Base-by-base conservation (phyloP, 352 stramenopile species). In the Pythium dissotocum region DNA sequence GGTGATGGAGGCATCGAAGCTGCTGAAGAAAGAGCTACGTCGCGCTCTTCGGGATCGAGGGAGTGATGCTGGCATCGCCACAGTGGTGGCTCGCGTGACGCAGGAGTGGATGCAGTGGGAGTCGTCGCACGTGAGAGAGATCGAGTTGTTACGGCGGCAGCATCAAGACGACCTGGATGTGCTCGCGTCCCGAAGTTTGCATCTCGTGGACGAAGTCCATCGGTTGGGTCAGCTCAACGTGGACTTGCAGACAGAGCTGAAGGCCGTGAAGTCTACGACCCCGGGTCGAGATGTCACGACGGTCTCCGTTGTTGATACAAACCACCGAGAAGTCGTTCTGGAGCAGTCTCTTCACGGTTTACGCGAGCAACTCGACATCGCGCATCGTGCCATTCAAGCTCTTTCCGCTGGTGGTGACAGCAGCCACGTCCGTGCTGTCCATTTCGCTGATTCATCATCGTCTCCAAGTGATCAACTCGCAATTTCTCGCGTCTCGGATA, bases 71-170 rank as follows among this genome's bases (percentile, higher is more conserved):
- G 21, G 60, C 16, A 18, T 18, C 12, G 12, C 44, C n/a, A 10
- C 28, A 6, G 7, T 72, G 0, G 21, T 68, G 18, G 54, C 53
- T 10, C 44, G 21, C 0, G 46, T 72, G 10, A 38, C 30, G 4
- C 35, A 1, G 0, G 30, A 60, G n/a, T 72, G 66, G 59, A 67
- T 72, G 49, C 10, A 35, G 5, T 72, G 66, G 66, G 60, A 72
- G 18, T 5, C 14, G 12, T 13, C n/a, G 6, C 66, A 65, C 9
- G 51, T 61, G 2, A 21, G 57, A 14, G 60, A 72, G 13, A 38
- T 68, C 6, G 24, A 48, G 16, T 6, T 14, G 1, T 9, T 67
- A 21, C 58, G 28, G 5, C 40, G 30, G 0, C 12, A 8, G 2
- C 58, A 57, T 2, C 26, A 10, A 12, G 24, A 56, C 4, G 35